Evolutionary conservation across 495 filamentous ascomycete genomes (phyloP).

Genomic region (Delitschia confertaspora): DNA sequence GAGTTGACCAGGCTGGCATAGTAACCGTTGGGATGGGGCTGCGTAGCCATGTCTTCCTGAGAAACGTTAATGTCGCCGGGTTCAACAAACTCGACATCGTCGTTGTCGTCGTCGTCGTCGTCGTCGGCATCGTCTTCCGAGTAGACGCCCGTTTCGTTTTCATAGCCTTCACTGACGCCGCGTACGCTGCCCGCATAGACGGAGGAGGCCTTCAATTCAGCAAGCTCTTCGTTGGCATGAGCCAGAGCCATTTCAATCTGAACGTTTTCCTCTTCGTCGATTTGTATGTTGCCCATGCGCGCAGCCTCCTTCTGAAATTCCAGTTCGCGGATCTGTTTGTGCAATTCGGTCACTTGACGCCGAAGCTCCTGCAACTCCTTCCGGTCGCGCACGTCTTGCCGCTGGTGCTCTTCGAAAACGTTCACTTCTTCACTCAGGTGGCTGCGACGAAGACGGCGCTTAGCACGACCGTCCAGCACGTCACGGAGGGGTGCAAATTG

Average conservation of each 20-base stretch:
- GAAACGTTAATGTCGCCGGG: slow-evolving; percentile 25
- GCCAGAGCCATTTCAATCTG: slow-evolving; percentile 26
- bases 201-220: slow-evolving; percentile 9
- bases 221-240: slow-evolving; percentile 19
- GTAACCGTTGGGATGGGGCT: slow-evolving; percentile 12
- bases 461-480: slow-evolving; percentile 59
- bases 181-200: neutral
- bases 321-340: slow-evolving; percentile 26
- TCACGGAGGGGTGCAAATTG: slow-evolving; percentile 64
- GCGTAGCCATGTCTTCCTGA: slow-evolving; percentile 12
- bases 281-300: slow-evolving; percentile 27
- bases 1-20: slow-evolving; percentile 2
- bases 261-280: slow-evolving; percentile 17
- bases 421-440: slow-evolving; percentile 71
- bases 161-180: slow-evolving; percentile 3
- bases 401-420: slow-evolving; percentile 38
- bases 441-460: slow-evolving; percentile 59
- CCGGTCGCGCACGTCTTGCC: slow-evolving; percentile 15
- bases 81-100: slow-evolving; percentile 23
- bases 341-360: slow-evolving; percentile 26
- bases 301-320: slow-evolving; percentile 29
- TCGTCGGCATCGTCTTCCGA: slow-evolving; percentile 12
- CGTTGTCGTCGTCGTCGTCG: slow-evolving; percentile 15
- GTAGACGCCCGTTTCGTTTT: neutral
- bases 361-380: slow-evolving; percentile 22